Percentiles rank a stretch among this genome's conserved stretches.
phyloP scores from a whole-genome alignment of 768 basidiomycete species.

The Suillus weaverae region DNA sequence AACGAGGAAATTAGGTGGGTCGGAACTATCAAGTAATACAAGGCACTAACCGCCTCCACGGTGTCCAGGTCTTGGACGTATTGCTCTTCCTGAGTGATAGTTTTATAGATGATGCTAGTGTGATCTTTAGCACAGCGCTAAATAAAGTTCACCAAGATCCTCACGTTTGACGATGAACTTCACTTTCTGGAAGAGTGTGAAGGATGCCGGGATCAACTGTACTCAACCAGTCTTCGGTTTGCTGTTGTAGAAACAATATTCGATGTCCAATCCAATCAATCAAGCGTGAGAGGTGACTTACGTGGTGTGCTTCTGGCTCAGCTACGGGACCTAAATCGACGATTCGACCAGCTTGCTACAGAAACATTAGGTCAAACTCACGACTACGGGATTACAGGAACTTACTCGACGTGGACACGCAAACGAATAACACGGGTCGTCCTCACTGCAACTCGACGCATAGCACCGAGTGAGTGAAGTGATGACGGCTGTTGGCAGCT shows the following conservation, averaged over 20 bases:
- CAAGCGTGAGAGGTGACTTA: conserved; percentile 29
- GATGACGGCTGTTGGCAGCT: conserved; percentile 87
- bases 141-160: conserved; percentile 10
- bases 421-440: conserved; percentile 77
- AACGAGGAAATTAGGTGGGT: conserved; percentile 29
- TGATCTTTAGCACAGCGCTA: conserved; percentile 4
- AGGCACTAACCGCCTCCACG: conserved; percentile 63
- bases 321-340: conserved; percentile 20
- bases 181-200: conserved; percentile 64
- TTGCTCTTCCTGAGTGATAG: conserved; percentile 86
- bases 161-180: conserved; percentile 79
- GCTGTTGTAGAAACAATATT: conserved; percentile 7
- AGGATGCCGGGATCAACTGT: conserved; percentile 52
- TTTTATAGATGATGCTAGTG: conserved; percentile 72
- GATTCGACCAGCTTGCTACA: conserved; percentile 22
- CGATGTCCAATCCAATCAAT: conserved; percentile 13
- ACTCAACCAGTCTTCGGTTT: conserved; percentile 52
- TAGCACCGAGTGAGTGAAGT: conserved; percentile 92
- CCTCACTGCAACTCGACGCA: conserved; percentile 81
- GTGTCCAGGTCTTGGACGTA: conserved; percentile 86
- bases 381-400: not conserved
- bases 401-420: conserved; percentile 73
- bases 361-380: conserved; percentile 15
- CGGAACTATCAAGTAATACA: conserved; percentile 1
- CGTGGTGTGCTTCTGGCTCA: conserved; percentile 33